Base-by-base conservation (phyloP, 176 grass and related monocot genomes). In the Hyparrhenia diplandra region DNA sequence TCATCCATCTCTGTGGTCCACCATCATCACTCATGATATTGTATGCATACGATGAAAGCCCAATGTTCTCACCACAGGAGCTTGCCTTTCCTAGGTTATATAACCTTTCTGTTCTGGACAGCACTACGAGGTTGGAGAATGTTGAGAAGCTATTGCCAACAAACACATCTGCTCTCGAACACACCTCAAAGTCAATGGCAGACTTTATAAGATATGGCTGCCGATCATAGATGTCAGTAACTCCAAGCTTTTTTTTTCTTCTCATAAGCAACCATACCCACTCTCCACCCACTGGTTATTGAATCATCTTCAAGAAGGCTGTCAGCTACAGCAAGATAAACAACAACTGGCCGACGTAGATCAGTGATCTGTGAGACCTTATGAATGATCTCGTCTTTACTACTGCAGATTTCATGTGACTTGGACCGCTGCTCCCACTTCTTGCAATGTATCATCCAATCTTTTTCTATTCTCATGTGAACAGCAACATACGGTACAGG, bases 391-490 rank as follows among this genome's bases (percentile, higher is more conserved):
- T 95, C 92, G 49, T 84, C 63, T 88, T 99, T 99, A 82, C 89
- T 93, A 57, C 96, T 99, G 82, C 96, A 99, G 46, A 99, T 99
- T 86, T 99, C 84, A 35, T 90, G 88, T 13, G 81, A 88, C 21
- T 84, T 81, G 25, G 87, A 79, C 46, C 89, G 88, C 64, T 90
- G 90, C 84, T 99, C 96, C 88, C 90, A 88, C 58, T 99, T 99
- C 82, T 95, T 99, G 83, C 96, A 99, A 88, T 99, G 96, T 59
- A 99, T 99, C 92, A 99, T 99, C 96, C 96, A 99, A 81, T 99
- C 96, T 74, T 99, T 99, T 84, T 99, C 96, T 73, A 99, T 95
- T 80, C 96, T 99, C 92, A 95, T 93, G 69, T 99, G 96, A 76
- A 95, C 96, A 72, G 95, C 95, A 81, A 98, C 83, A 17, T 95